Evolutionary conservation across 805 yeast genomes (phyloP).

Genomic region (Sugiyamaella marilandica): DNA sequence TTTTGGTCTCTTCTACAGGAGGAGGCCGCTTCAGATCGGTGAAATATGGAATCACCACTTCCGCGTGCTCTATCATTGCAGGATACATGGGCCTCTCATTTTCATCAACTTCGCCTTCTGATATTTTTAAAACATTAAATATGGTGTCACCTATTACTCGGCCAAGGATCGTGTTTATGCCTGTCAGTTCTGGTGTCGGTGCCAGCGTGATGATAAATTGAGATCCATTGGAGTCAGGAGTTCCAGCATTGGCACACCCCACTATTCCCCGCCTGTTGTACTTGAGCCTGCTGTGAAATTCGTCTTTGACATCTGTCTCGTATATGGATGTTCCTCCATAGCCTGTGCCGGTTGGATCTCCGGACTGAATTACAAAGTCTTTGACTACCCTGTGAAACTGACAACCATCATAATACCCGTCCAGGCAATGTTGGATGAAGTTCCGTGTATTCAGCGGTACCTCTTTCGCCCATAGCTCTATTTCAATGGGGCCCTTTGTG

Average conservation of each 20-base stretch:
- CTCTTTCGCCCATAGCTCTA: conserved; percentile 70
- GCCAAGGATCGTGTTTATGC: conserved; percentile 49
- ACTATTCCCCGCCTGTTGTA: conserved; percentile 51
- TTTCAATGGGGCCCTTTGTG: conserved; percentile 51
- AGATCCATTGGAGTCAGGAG: conserved; percentile 33
- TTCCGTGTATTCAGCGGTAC: conserved; percentile 44
- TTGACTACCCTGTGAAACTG: conserved; percentile 40
- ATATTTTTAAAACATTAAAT: conserved; percentile 47
- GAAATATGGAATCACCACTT: conserved; percentile 47
- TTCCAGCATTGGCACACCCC: conserved; percentile 43
- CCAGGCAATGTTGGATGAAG: conserved; percentile 48
- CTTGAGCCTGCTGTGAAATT: conserved; percentile 48
- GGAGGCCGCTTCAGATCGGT: conserved; percentile 26
- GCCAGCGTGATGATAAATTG: conserved; percentile 48
- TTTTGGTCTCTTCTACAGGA: neutral
- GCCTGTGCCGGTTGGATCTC: conserved; percentile 34
- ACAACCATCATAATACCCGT: conserved; percentile 40
- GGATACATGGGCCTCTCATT: conserved; percentile 50
- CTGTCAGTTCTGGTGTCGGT: conserved; percentile 42
- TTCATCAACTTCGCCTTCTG: conserved; percentile 42
- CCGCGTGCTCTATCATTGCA: conserved; percentile 37
- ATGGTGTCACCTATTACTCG: conserved; percentile 52
- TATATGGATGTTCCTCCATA: conserved; percentile 30
- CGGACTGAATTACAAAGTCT: conserved; percentile 37
- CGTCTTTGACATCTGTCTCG: conserved; percentile 34